phyloP scores from a whole-genome alignment of 176 grass and related monocot species.

The Oryza rufipogon region DNA sequence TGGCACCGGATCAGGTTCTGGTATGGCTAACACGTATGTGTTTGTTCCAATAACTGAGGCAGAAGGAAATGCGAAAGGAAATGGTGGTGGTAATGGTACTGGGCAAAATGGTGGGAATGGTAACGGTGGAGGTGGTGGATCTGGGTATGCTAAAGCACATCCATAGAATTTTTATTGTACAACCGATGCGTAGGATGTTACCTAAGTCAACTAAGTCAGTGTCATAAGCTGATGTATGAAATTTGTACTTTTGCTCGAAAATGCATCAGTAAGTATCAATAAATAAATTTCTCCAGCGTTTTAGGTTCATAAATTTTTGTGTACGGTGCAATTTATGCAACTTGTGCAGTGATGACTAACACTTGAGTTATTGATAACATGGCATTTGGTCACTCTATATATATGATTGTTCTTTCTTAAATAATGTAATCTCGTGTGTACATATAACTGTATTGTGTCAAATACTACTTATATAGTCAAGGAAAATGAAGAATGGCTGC shows the following conservation, averaged over 20 bases:
- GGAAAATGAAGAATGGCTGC: no score
- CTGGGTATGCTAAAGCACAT: not conserved
- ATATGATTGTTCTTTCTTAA: no score
- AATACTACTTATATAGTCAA: no score
- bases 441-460: no score
- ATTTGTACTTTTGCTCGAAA: not conserved
- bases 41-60: not conserved
- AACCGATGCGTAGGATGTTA: rapidly evolving
- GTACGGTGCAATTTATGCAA: not conserved
- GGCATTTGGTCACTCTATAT: no score
- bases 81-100: not conserved
- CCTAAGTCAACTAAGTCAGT: no score
- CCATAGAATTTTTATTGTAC: not conserved
- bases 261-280: not conserved
- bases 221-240: not conserved
- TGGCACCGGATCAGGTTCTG: not conserved
- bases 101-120: not conserved
- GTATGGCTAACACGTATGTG: not conserved
- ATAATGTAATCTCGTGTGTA: no score
- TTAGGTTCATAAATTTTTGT: not conserved
- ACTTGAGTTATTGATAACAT: no score
- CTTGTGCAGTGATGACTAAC: no score
- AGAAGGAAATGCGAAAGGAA: not conserved
- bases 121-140: not conserved
- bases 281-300: not conserved